Percentiles rank a stretch among this genome's conserved stretches.
Conservation (phyloP, 1,284 basidiomycete species). For the Fomitopsis betulina region DNA sequence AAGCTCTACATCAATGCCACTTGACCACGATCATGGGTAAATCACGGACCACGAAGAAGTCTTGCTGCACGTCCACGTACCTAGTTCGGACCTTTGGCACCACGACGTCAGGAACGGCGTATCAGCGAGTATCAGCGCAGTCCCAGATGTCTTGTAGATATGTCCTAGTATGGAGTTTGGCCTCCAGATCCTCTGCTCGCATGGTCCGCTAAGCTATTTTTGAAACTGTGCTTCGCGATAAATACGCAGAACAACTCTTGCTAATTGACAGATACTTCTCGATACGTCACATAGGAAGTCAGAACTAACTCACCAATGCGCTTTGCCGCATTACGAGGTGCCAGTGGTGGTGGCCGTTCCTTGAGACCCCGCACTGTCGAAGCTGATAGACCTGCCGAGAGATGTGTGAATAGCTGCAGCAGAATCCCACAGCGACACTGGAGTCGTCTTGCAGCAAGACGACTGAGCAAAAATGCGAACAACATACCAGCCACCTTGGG, state of each 20-base stretch:
- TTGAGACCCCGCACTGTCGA: neutral
- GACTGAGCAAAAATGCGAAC: neutral
- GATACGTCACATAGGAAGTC: neutral
- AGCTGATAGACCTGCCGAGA: neutral
- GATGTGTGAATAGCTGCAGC: neutral
- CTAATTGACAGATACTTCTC: neutral
- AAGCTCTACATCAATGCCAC: no score
- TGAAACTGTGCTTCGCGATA: neutral
- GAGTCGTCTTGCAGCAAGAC: neutral
- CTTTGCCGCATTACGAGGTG: neutral
- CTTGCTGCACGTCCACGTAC: no score
- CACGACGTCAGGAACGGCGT: neutral
- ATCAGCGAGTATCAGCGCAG: neutral
- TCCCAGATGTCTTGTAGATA: neutral
- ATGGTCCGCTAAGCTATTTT: neutral
- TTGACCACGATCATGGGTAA: neutral
- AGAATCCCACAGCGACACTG: neutral
- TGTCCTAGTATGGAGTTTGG: neutral
- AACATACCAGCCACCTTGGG: neutral
- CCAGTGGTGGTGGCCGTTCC: neutral
- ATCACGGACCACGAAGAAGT: neutral
- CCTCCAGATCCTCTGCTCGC: neutral
- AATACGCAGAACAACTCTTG: neutral
- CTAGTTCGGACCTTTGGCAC: neutral
- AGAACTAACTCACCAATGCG: neutral